These are phyloP conservation scores for Phaffia tasmanica DNA, from an alignment of 768 basidiomycete species.

Conservation along the genomic window DNA sequence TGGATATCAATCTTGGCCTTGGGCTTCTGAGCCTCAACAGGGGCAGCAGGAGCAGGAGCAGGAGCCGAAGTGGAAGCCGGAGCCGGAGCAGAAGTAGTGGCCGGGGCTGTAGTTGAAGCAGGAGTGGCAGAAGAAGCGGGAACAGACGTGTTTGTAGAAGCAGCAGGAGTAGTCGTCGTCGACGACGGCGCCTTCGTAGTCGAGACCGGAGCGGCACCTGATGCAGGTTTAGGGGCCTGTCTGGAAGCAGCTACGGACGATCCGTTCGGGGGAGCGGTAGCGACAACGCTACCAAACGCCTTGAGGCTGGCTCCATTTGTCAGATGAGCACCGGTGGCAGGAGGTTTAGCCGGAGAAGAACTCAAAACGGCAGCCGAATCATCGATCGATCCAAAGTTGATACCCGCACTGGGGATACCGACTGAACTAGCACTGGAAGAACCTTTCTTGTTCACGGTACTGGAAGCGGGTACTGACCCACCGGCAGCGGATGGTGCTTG, in stretches of 20 bases:
- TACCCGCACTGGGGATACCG: slow-evolving; percentile 36
- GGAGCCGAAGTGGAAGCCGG: slow-evolving; percentile 18
- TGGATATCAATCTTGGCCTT: slow-evolving; percentile 42
- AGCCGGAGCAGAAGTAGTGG: no score
- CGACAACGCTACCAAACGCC: slow-evolving; percentile 69
- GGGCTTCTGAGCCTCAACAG: slow-evolving; percentile 27
- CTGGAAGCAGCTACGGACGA: slow-evolving; percentile 31
- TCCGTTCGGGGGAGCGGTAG: slow-evolving; percentile 27
- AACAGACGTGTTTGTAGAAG: neutral
- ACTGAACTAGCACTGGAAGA: slow-evolving; percentile 56
- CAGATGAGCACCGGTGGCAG: slow-evolving; percentile 44
- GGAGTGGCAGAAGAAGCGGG: slow-evolving; percentile 8
- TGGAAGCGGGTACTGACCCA: slow-evolving; percentile 41
- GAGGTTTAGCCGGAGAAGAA: slow-evolving; percentile 63
- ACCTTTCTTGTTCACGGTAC: slow-evolving; percentile 31
- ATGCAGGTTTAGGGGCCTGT: slow-evolving; percentile 30
- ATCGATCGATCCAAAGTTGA: slow-evolving; percentile 86
- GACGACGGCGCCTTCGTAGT: slow-evolving; percentile 12
- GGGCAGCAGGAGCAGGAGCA: slow-evolving; percentile 27
- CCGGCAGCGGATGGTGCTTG: slow-evolving; percentile 65
- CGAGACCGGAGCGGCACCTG: slow-evolving; percentile 6
- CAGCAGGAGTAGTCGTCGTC: slow-evolving; percentile 9
- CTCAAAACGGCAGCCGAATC: slow-evolving; percentile 64
- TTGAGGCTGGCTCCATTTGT: slow-evolving; percentile 51
- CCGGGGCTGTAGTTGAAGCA: slow-evolving; percentile 11